Evolutionary conservation across 2,329 filamentous ascomycete genomes (phyloP).

Genomic region (Aphanoascus verrucosus): DNA sequence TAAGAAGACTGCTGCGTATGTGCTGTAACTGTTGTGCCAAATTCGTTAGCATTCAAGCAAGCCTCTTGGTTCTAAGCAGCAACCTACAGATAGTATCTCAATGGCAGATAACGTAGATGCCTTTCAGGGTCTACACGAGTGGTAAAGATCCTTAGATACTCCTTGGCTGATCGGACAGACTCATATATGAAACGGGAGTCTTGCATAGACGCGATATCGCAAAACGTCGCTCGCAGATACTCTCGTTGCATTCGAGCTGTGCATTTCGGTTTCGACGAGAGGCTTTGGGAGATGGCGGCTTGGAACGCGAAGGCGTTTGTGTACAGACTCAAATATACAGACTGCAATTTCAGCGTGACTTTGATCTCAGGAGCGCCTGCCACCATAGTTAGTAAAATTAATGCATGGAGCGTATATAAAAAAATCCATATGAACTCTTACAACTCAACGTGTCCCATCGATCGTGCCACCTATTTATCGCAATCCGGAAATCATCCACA

Average conservation of each 20-base stretch:
- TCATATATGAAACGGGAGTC: conserved; percentile 58
- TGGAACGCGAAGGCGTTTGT: conserved; percentile 68
- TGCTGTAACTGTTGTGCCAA: conserved; percentile 33
- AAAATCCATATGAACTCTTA: conserved; percentile 26
- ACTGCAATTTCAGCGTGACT: conserved; percentile 56
- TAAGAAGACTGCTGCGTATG: conserved; percentile 54
- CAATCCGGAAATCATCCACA: conserved; percentile 60
- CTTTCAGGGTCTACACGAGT: conserved; percentile 49
- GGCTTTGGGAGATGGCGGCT: conserved; percentile 50
- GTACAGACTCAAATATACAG: conserved; percentile 62
- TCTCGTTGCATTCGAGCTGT: conserved; percentile 30
- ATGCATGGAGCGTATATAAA: neutral
- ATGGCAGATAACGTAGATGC: conserved; percentile 53
- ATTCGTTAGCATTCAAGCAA: neutral
- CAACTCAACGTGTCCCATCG: conserved; percentile 58
- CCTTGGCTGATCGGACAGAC: conserved; percentile 53
- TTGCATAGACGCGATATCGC: conserved; percentile 48
- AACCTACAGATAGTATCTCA: conserved; percentile 53
- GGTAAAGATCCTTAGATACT: conserved; percentile 50
- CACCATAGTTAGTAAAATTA: neutral
- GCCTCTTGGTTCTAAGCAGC: neutral
- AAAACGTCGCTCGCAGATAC: conserved; percentile 37
- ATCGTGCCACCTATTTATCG: conserved; percentile 60
- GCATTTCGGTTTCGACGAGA: conserved; percentile 31
- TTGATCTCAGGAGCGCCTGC: conserved; percentile 54